Conservation (phyloP, 169 alveolate species). For the Plasmodium cynomolgi region DNA sequence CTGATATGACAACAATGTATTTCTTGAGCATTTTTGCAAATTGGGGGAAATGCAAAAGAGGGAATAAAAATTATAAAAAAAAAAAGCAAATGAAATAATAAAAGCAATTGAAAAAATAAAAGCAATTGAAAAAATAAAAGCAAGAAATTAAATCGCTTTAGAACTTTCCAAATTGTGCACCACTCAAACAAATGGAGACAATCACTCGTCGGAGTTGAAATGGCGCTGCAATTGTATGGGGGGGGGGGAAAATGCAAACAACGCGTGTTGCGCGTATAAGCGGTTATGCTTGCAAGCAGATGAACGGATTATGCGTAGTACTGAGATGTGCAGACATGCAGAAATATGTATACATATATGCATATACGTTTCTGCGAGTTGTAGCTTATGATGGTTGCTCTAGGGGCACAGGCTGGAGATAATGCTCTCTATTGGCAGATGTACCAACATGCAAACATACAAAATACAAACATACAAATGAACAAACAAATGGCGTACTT, state of each 20-base stretch:
- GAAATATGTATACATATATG: neutral
- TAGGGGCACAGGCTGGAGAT: neutral
- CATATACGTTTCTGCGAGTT: neutral
- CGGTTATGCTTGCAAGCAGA: neutral
- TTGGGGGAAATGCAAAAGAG: neutral
- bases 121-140: neutral
- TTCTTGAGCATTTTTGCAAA: slow-evolving; percentile 1
- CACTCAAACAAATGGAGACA: neutral
- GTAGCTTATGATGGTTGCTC: neutral
- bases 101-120: neutral
- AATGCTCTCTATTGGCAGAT: neutral
- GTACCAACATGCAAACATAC: neutral
- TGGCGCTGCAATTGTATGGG: neutral
- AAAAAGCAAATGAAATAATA: neutral
- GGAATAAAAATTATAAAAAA: neutral
- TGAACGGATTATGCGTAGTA: neutral
- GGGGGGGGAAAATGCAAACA: neutral
- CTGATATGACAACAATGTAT: neutral
- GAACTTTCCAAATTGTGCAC: neutral
- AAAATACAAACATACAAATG: neutral
- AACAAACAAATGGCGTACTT: neutral
- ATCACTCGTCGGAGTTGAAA: neutral
- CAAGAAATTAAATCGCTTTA: neutral
- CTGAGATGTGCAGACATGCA: neutral
- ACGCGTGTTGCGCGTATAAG: neutral